A percentile compares a stretch with the other conserved stretches of the same genome.
phyloP scores from a whole-genome alignment of 148 eudicot species.

The Chenopodium quinoa region DNA sequence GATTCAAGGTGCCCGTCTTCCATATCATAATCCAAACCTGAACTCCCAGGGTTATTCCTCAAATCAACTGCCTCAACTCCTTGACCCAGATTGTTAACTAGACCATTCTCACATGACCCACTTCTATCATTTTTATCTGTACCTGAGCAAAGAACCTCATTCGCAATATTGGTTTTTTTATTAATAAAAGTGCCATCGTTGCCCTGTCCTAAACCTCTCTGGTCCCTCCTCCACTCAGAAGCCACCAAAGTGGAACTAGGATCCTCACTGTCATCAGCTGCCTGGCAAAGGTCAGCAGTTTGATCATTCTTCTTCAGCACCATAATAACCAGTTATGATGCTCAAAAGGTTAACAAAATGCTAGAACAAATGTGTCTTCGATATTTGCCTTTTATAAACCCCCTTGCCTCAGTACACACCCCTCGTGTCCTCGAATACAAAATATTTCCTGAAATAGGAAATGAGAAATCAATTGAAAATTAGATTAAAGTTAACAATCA shows the following conservation, averaged over 20 bases:
- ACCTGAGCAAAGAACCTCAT: constrained; percentile 14
- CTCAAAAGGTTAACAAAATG: constrained; percentile 29
- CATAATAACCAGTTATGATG: constrained; percentile 34
- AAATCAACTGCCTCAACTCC: constrained; percentile 23
- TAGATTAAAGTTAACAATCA: not conserved
- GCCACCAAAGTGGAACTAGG: constrained; percentile 15
- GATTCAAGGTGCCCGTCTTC: constrained; percentile 13
- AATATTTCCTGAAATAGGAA: constrained; percentile 9
- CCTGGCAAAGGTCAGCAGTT: constrained; percentile 39
- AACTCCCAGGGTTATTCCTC: constrained; percentile 16
- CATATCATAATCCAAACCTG: constrained; percentile 5
- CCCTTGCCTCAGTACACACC: not conserved
- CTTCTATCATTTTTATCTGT: constrained; percentile 18
- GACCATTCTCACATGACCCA: constrained; percentile 17
- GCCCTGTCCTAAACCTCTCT: constrained; percentile 30
- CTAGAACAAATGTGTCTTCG: not conserved
- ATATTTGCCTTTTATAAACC: not conserved
- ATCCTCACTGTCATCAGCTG: constrained; percentile 27
- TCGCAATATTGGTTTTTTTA: constrained; percentile 32
- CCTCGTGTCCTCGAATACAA: not conserved
- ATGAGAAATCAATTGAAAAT: not conserved
- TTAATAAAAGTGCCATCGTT: constrained; percentile 33
- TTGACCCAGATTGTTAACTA: constrained; percentile 16
- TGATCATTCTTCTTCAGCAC: constrained; percentile 41
- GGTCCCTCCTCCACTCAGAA: constrained; percentile 21